Evolutionary conservation across 805 yeast genomes (phyloP).

Genomic region (Ogataea ramenticola): DNA sequence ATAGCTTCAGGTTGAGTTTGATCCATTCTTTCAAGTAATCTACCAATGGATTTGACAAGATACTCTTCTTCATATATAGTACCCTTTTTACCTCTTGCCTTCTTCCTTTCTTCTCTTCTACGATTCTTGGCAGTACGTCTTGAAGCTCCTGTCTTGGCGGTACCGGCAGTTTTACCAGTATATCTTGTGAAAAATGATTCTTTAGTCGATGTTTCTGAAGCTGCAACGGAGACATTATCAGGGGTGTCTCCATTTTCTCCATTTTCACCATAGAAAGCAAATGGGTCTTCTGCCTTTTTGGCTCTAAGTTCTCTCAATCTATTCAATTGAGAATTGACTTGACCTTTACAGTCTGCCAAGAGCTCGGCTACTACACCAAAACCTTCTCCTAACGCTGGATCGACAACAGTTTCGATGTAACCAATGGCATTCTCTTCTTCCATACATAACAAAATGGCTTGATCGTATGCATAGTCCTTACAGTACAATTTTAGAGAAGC

Average conservation of each 20-base stretch:
- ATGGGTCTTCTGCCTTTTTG: slow-evolving; percentile 80
- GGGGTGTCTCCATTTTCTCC: slow-evolving; percentile 64
- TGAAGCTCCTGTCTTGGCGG: slow-evolving; percentile 95
- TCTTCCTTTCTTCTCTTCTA: slow-evolving; percentile 91
- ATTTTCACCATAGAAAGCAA: slow-evolving; percentile 69
- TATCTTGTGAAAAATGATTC: slow-evolving; percentile 93
- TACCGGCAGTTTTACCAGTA: slow-evolving; percentile 92
- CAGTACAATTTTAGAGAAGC: slow-evolving; percentile 65
- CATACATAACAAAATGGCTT: slow-evolving; percentile 62
- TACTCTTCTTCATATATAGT: slow-evolving; percentile 97
- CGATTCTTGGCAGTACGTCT: slow-evolving; percentile 87
- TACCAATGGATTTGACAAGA: slow-evolving; percentile 77
- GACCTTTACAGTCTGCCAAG: slow-evolving; percentile 88
- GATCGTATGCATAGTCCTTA: slow-evolving; percentile 65
- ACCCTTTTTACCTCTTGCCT: slow-evolving; percentile 96
- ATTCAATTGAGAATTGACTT: slow-evolving; percentile 71
- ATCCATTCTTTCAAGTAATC: slow-evolving; percentile 76
- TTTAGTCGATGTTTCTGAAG: slow-evolving; percentile 86
- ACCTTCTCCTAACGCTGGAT: slow-evolving; percentile 75
- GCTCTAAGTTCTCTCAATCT: slow-evolving; percentile 79
- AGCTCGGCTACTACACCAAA: slow-evolving; percentile 84
- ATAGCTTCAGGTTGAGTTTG: slow-evolving; percentile 70
- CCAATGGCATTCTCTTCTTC: slow-evolving; percentile 36
- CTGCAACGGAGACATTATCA: slow-evolving; percentile 91
- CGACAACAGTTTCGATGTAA: slow-evolving; percentile 53